Percentiles rank a stretch among this genome's conserved stretches.
These are phyloP conservation scores for Hyaloperonospora arabidopsidis DNA, from an alignment of 352 stramenopile genomes.

Conservation along the genomic window DNA sequence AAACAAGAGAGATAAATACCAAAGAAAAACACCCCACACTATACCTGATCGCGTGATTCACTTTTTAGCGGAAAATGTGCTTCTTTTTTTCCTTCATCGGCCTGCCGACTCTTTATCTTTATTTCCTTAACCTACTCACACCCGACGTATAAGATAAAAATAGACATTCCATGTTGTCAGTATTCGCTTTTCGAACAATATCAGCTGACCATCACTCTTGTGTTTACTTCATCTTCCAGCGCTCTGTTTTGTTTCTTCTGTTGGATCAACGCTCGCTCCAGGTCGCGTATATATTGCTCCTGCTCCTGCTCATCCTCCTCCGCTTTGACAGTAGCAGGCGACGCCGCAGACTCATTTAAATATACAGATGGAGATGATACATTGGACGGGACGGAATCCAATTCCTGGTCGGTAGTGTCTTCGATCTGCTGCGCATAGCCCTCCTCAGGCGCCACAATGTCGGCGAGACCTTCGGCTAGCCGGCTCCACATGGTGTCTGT, in stretches of 20 bases:
- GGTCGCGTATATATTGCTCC: conserved; percentile 71
- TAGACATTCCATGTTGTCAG: conserved; percentile 4
- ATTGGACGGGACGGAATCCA: conserved; percentile 25
- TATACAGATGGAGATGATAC: conserved; percentile 31
- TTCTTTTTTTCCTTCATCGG: too few species aligned
- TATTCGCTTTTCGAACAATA: conserved; percentile 1
- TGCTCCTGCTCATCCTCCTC: conserved; percentile 48
- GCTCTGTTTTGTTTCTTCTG: conserved; percentile 68
- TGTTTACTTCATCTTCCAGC: conserved; percentile 39
- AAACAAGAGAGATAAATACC: too few species aligned
- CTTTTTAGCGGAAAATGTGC: too few species aligned
- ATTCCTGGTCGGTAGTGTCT: conserved; percentile 27
- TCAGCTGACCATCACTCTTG: conserved; percentile 18
- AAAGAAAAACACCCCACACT: too few species aligned
- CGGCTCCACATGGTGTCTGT: conserved; percentile 50
- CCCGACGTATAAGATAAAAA: not conserved
- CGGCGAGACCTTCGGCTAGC: conserved; percentile 49
- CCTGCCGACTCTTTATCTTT: too few species aligned
- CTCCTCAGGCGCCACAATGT: conserved; percentile 61
- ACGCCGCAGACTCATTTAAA: not conserved
- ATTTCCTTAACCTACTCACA: not conserved
- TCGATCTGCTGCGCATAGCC: conserved; percentile 14
- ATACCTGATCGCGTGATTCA: too few species aligned
- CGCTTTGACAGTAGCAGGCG: not conserved
- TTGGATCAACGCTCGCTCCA: conserved; percentile 64